Base-by-base conservation (phyloP, 495 filamentous ascomycete genomes). In the Bacidia gigantensis region DNA sequence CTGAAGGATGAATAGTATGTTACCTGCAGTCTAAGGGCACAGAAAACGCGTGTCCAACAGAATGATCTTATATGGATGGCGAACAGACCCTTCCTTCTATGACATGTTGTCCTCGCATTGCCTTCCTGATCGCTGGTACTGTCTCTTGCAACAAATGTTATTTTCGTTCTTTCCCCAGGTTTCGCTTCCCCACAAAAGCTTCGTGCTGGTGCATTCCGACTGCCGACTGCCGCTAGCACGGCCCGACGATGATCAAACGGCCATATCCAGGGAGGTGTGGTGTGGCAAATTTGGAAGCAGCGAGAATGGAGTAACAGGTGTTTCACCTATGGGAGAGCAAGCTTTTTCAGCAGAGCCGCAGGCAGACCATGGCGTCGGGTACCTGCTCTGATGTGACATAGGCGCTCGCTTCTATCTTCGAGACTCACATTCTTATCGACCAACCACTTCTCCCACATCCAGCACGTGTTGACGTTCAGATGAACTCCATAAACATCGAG, bases 141-240 rank as follows among this genome's bases (percentile, higher is more conserved):
- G 7, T 35, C 29, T 35, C 14, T 14, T 14, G 29, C 29, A 5
- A 14, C 29, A 35, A 7, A 14, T n/a, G 29, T 7, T 35, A 35
- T 35, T 35, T 7, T 17, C 20, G 7, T 25, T 18, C 18, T 50
- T 50, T 17, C 47, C 47, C 47, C 47, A 50, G 47, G 38, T 50
- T 50, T 50, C 25, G 21, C 25, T 35, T 50, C 47, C 26, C 47
- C 47, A 25, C 47, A 50, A 50, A 32, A 50, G 25, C 47, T 38
- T 44, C 9, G 18, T 22, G 25, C 20, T 22, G 21, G 14, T 44
- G n/a, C n/a, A 44, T 22, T 17, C 41, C 20, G 22, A 50, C 32
- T 50, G 47, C 47, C 47, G 47, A 50, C 47, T 25, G 29, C 47
- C 47, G 47, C 24, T 35, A 35, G 29, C 29, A 35, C 29, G 29